A percentile compares a stretch with the other conserved stretches of the same genome.
Evolutionary conservation across 768 basidiomycete species (phyloP).

Genomic region (Paxillus rubicundulus): DNA sequence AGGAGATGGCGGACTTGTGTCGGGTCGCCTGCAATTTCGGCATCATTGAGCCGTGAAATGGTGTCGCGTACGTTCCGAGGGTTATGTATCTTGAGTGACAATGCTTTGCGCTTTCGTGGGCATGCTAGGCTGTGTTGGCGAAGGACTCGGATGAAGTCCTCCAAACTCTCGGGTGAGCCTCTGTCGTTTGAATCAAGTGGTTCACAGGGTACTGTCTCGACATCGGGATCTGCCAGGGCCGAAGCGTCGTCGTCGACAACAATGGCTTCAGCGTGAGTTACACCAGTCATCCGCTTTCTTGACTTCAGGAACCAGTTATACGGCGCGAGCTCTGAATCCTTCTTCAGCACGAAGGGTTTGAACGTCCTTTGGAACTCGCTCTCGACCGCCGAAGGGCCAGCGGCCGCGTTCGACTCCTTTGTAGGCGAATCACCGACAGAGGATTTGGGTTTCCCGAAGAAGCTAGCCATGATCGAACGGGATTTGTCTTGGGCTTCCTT

Average conservation of each 20-base stretch:
- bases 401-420: conserved; percentile 27
- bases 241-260: conserved; percentile 48
- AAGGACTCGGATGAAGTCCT: conserved; percentile 25
- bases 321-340: conserved; percentile 69
- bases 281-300: conserved; percentile 18
- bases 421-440: conserved; percentile 19
- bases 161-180: conserved; percentile 11
- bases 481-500: conserved; percentile 72
- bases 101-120: conserved; percentile 14
- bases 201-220: conserved; percentile 5
- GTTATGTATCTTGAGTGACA: conserved; percentile 29
- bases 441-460: conserved; percentile 68
- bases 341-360: conserved; percentile 77
- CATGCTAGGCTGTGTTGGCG: conserved; percentile 28
- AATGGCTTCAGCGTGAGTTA: conserved; percentile 48
- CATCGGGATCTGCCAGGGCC: conserved; percentile 6
- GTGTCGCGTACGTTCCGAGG: conserved; percentile 46
- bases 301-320: conserved; percentile 60
- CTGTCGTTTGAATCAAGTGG: background rate
- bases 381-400: conserved; percentile 35
- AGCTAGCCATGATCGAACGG: conserved; percentile 70
- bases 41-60: conserved; percentile 67
- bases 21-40: conserved; percentile 73
- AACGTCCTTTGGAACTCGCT: conserved; percentile 76
- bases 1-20: conserved; percentile 64